A percentile compares a stretch with the other conserved stretches of the same genome.
Conservation (phyloP, 139 green algal genomes). For the Picochlorum costavermella region DNA sequence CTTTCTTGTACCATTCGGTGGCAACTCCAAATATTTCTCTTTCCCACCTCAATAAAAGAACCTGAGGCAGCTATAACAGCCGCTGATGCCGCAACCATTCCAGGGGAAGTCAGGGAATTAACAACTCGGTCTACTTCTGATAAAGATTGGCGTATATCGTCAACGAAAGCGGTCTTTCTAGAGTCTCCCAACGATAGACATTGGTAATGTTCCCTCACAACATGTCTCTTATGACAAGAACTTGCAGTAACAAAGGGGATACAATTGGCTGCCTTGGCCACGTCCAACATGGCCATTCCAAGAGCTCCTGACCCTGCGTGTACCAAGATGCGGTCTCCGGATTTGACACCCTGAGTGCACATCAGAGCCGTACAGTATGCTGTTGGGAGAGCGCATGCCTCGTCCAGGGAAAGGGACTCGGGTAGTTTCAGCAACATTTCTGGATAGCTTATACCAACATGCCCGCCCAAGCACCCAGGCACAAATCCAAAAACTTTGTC, state of each 20-base stretch:
- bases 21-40: slow-evolving; percentile 72
- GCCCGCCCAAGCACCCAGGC: slow-evolving; percentile 51
- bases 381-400: slow-evolving; percentile 61
- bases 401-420: slow-evolving; percentile 44
- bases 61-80: slow-evolving; percentile 39
- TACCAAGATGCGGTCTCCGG: slow-evolving; percentile 38
- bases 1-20: slow-evolving; percentile 48
- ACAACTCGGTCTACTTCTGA: slow-evolving; percentile 27
- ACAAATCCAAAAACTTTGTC: slow-evolving; percentile 69
- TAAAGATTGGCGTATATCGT: not conserved
- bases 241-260: too few relatives aligned
- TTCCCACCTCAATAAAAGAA: slow-evolving; percentile 67
- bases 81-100: slow-evolving; percentile 63
- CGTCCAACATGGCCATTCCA: slow-evolving; percentile 38
- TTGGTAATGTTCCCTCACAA: too few relatives aligned
- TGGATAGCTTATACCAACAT: slow-evolving; percentile 32
- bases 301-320: slow-evolving; percentile 67
- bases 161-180: too few relatives aligned
- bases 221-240: too few relatives aligned
- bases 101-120: slow-evolving; percentile 71
- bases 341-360: slow-evolving; percentile 17
- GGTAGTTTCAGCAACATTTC: slow-evolving; percentile 55
- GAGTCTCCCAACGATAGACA: too few relatives aligned
- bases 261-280: too few relatives aligned
- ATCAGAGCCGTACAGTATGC: slow-evolving; percentile 57